Evolutionary conservation across 2,329 filamentous ascomycete species (phyloP).

Genomic region (Camillea tinctor): DNA sequence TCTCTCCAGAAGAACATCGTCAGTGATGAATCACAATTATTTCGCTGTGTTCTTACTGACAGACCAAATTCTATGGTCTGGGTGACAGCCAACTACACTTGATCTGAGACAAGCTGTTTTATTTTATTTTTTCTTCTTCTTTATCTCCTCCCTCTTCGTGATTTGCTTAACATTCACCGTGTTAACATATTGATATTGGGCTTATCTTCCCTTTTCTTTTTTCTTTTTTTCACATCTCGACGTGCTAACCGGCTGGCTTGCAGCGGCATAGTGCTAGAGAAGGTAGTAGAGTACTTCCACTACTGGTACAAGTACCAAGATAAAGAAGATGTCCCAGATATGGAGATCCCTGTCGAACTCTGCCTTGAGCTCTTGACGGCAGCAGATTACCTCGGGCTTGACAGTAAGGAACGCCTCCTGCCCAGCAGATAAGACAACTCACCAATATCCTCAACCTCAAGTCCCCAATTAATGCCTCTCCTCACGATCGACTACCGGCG

Average conservation of each 20-base stretch:
- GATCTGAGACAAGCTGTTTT: constrained; percentile 50
- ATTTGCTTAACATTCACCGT: too few species aligned
- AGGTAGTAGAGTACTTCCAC: constrained; percentile 80
- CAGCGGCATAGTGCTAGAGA: constrained; percentile 73
- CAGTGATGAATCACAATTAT: constrained; percentile 39
- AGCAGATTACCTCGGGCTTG: constrained; percentile 72
- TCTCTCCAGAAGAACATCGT: constrained; percentile 11
- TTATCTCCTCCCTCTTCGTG: neutral
- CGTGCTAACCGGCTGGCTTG: constrained; percentile 18
- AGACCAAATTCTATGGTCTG: constrained; percentile 46
- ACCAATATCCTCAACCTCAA: constrained; percentile 9
- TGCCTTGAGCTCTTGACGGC: constrained; percentile 76
- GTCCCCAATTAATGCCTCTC: constrained; percentile 9
- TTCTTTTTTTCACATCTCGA: neutral
- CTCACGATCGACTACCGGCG: neutral
- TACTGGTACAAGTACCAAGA: constrained; percentile 75
- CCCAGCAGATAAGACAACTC: neutral
- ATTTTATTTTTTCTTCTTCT: constrained; percentile 5
- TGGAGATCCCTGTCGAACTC: constrained; percentile 77
- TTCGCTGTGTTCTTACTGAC: constrained; percentile 47
- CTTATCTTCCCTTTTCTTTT: constrained; percentile 7
- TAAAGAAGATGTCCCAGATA: constrained; percentile 71
- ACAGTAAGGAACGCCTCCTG: constrained; percentile 44
- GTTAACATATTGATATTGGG: neutral
- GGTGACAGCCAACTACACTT: constrained; percentile 61